A percentile compares a stretch with the other conserved stretches of the same genome.
phyloP scores from a whole-genome alignment of 352 stramenopile species.

The Phytophthora citrophthora region DNA sequence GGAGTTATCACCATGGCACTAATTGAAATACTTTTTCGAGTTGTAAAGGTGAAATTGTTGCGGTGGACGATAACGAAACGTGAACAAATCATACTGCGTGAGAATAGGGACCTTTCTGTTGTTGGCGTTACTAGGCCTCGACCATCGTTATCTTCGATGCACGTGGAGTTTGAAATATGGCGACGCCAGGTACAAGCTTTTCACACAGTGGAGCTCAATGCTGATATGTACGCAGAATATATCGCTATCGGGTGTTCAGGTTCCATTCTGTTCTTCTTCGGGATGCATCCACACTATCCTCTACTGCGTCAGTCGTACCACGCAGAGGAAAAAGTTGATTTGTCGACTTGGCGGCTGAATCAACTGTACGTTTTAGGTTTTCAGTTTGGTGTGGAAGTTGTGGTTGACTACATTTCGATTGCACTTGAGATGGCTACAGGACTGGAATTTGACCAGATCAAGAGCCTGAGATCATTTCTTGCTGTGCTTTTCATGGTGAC shows the following conservation, averaged over 20 bases:
- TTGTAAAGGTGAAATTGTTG: constrained; percentile 16
- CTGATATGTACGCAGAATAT: constrained; percentile 52
- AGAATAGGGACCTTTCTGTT: too few species aligned
- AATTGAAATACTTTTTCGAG: constrained; percentile 21
- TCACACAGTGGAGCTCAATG: constrained; percentile 35
- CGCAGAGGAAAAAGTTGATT: not conserved
- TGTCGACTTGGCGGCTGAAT: not conserved
- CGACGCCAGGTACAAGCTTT: constrained; percentile 21
- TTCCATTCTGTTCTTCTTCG: constrained; percentile 37
- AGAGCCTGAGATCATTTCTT: constrained; percentile 27
- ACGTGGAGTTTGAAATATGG: constrained; percentile 16
- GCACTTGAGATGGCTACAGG: constrained; percentile 29
- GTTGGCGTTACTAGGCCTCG: too few species aligned
- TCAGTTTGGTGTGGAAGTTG: constrained; percentile 21
- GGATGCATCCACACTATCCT: constrained; percentile 40
- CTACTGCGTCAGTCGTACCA: not conserved
- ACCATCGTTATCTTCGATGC: not conserved
- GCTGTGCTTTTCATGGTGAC: constrained; percentile 33
- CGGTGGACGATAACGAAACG: not conserved
- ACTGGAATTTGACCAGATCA: constrained; percentile 25
- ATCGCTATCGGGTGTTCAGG: constrained; percentile 47
- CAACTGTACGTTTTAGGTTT: constrained; percentile 19
- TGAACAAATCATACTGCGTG: too few species aligned
- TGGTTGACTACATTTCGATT: constrained; percentile 28
- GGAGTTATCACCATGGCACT: constrained; percentile 18